Evolutionary conservation across 331 rosid species (phyloP), one percentile per base, ranked within the genome.

Genomic region (Quercus tomentella): DNA sequence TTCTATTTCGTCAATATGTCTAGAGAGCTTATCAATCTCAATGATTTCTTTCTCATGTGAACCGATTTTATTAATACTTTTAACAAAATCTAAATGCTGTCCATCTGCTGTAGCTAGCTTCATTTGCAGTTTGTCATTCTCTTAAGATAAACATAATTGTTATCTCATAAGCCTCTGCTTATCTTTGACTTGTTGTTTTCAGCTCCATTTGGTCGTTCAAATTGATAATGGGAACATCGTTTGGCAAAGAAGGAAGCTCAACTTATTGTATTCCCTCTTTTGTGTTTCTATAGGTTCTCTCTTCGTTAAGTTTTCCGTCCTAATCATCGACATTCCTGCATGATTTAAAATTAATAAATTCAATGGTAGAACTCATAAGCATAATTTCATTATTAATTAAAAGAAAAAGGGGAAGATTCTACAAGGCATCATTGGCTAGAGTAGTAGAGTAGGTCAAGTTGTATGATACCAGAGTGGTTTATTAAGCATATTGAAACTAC

Each of bases 151-250:
- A 82, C 72, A 82, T 80, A 76, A 95, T 90, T 81, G 96, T 92
- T 21, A 84, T 91, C 88, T 95, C 99, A 71, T 93, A 94, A 85
- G 97, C 99, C 87, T 87, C 97, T 16, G 99, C 99, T 84, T 96
- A 97, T 88, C 98, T 89, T 81, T 93, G 94, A 84, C 98, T 93
- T 60, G 91, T 88, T 57, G 98, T 82, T 81, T 90, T 86, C 80
- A 96, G 83, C 83, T 96, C 98, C 77, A 82, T 56, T 88, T 90
- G 97, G 71, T 89, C 96, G 81, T 77, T 82, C 81, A 85, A 80
- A 76, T 70, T 92, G 58, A 85, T 65, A 75, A 62, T 73, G 55
- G 97, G 81, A 83, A 79, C 77, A 74, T 82, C 91, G 23, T 72
- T 70, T 82, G 92, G 76, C 66, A 84, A 72, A 43, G 85, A 56